Conservation (phyloP, 1,284 basidiomycete genomes). For the Ustilago esculenta region DNA sequence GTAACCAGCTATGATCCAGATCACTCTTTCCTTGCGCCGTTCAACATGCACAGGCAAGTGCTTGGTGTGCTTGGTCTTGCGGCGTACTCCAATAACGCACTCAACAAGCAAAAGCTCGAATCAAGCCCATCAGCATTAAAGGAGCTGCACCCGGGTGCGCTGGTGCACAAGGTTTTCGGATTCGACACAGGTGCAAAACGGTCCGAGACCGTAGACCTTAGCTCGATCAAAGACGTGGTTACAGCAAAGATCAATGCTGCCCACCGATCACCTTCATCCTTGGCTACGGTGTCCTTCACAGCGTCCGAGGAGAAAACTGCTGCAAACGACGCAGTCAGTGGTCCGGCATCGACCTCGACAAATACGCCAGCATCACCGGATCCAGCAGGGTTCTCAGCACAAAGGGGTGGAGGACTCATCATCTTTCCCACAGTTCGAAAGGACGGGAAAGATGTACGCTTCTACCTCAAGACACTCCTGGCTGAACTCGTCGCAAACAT, state of each 20-base stretch:
- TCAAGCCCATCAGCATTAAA: constrained; percentile 47
- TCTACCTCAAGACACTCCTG: constrained; percentile 62
- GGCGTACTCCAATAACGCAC: constrained; percentile 25
- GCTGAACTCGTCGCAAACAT: constrained; percentile 57
- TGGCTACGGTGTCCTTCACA: background rate
- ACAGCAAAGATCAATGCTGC: constrained; percentile 27
- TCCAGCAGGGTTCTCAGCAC: constrained; percentile 49
- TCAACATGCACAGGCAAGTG: constrained; percentile 61
- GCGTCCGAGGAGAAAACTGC: background rate
- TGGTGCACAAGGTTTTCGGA: constrained; percentile 61
- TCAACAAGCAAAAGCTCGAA: constrained; percentile 39
- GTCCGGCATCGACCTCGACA: background rate
- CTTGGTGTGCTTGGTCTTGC: constrained; percentile 61
- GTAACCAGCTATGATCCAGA: constrained; percentile 62
- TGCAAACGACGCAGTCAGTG: background rate
- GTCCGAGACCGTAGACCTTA: constrained; percentile 51
- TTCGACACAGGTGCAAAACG: constrained; percentile 58
- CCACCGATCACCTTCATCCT: background rate
- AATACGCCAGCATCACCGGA: constrained; percentile 8
- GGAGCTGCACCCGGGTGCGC: constrained; percentile 56
- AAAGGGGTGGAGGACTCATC: constrained; percentile 53
- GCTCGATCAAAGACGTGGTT: constrained; percentile 40
- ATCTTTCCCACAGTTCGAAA: constrained; percentile 63
- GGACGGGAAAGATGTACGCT: constrained; percentile 63
- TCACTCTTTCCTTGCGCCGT: constrained; percentile 63